Percentiles rank a stretch among this genome's conserved stretches.
These are phyloP conservation scores for Prunus davidiana DNA, from an alignment of 306 rosid genomes.

Conservation along the genomic window DNA sequence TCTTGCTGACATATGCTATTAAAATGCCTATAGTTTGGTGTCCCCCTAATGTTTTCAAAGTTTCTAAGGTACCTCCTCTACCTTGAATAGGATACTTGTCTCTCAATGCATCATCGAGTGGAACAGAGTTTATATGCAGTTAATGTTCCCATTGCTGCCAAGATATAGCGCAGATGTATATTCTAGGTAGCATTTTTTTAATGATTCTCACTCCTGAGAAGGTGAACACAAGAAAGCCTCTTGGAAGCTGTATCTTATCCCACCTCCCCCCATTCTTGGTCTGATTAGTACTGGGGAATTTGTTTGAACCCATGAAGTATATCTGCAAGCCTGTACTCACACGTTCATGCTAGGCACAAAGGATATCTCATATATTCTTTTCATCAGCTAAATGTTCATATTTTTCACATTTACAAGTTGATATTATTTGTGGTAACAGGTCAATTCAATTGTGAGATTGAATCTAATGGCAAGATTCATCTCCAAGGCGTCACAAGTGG, in stretches of 20 bases:
- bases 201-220: not conserved
- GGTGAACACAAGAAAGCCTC: not conserved
- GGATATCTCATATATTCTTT: not conserved
- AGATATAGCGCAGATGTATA: not conserved
- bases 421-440: conserved; percentile 35
- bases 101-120: not conserved
- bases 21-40: not conserved
- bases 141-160: not conserved
- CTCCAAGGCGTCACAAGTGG: conserved; percentile 52
- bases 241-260: not conserved
- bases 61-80: not conserved
- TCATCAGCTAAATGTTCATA: not conserved
- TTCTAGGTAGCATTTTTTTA: not conserved
- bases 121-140: not conserved
- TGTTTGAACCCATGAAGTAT: not conserved
- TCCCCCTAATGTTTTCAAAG: not conserved
- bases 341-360: not conserved
- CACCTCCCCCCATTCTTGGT: not conserved
- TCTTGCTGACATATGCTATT: not conserved
- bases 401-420: not conserved
- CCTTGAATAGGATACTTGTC: conserved; percentile 2
- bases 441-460: conserved; percentile 63
- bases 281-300: not conserved
- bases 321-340: not conserved
- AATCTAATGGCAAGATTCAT: conserved; percentile 63